These are phyloP conservation scores for Pachyrhizus erosus DNA, from an alignment of 306 rosid genomes.

Conservation along the genomic window DNA sequence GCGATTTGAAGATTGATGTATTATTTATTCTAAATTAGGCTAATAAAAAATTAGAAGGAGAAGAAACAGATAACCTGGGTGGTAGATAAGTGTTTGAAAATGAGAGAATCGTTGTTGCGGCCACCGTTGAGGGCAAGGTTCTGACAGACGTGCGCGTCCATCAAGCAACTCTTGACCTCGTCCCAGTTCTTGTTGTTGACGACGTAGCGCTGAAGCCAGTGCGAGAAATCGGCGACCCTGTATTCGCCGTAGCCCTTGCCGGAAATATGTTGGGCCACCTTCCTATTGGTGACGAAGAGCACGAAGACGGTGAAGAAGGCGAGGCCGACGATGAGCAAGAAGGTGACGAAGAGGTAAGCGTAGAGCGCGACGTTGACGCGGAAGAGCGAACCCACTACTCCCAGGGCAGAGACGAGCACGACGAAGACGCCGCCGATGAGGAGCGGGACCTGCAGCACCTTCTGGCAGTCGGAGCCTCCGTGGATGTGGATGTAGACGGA, in stretches of 20 bases:
- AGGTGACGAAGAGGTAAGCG: constrained; percentile 55
- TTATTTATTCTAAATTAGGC: too few relatives aligned
- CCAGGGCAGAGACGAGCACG: constrained; percentile 58
- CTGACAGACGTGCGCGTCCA: constrained; percentile 62
- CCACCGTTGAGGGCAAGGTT: constrained; percentile 51
- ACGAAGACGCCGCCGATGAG: constrained; percentile 57
- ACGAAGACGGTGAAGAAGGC: constrained; percentile 65
- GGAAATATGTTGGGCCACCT: constrained; percentile 58
- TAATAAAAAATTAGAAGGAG: not conserved
- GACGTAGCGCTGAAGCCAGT: constrained; percentile 77
- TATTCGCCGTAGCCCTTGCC: constrained; percentile 62
- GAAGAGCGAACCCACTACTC: constrained; percentile 63
- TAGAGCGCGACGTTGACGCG: constrained; percentile 61
- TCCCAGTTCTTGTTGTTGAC: constrained; percentile 69
- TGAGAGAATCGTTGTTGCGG: constrained; percentile 34
- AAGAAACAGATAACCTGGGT: constrained; percentile 55
- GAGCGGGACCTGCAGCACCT: constrained; percentile 64
- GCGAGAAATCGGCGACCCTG: constrained; percentile 62
- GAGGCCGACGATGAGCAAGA: constrained; percentile 61
- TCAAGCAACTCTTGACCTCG: constrained; percentile 68
- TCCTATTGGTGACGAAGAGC: constrained; percentile 63
- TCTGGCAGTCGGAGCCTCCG: constrained; percentile 65
- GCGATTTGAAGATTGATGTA: too few relatives aligned
- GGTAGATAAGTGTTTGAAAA: constrained; percentile 60
- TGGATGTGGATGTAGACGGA: constrained; percentile 52